Evolutionary conservation across 2,329 filamentous ascomycete genomes (phyloP).

Genomic region (Neurospora crassa): DNA sequence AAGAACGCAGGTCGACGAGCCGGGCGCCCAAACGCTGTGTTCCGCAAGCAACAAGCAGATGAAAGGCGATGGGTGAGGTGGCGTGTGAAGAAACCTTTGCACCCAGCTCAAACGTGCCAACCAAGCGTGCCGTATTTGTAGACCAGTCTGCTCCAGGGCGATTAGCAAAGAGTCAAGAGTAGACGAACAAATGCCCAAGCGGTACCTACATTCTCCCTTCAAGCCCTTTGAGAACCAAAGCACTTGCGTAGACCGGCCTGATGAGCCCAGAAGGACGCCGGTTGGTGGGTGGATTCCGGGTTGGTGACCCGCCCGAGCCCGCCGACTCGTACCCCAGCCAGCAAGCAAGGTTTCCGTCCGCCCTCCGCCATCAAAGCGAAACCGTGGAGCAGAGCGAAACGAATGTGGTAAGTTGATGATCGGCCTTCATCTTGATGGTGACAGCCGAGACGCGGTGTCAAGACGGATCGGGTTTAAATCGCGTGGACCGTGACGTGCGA

Average conservation of each 20-base stretch:
- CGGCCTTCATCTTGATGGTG: background rate
- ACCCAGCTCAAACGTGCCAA: no score
- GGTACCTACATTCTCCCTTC: constrained; percentile 61
- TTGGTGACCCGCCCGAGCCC: constrained; percentile 6
- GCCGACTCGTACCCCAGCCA: constrained; percentile 16
- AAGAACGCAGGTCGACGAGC: constrained; percentile 77
- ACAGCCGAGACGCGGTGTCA: background rate
- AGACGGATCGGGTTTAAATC: background rate
- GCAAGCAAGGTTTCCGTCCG: constrained; percentile 23
- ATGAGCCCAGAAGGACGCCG: constrained; percentile 51
- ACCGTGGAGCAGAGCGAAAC: constrained; percentile 56
- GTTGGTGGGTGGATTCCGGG: constrained; percentile 15
- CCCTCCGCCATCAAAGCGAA: constrained; percentile 60
- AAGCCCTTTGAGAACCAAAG: constrained; percentile 65
- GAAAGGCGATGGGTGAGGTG: constrained; percentile 60
- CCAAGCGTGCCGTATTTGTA: no score
- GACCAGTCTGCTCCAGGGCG: constrained; percentile 46
- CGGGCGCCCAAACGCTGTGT: constrained; percentile 79
- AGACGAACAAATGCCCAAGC: background rate
- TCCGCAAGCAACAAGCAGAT: constrained; percentile 77
- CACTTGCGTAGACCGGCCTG: constrained; percentile 61
- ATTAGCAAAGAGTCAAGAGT: background rate
- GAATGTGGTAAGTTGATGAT: constrained; percentile 56
- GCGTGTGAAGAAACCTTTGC: constrained; percentile 26
- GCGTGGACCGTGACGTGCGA: background rate